Percentiles rank a stretch among this genome's conserved stretches.
Evolutionary conservation across 2,329 filamentous ascomycete genomes (phyloP).

Genomic region (Hortaea werneckii): DNA sequence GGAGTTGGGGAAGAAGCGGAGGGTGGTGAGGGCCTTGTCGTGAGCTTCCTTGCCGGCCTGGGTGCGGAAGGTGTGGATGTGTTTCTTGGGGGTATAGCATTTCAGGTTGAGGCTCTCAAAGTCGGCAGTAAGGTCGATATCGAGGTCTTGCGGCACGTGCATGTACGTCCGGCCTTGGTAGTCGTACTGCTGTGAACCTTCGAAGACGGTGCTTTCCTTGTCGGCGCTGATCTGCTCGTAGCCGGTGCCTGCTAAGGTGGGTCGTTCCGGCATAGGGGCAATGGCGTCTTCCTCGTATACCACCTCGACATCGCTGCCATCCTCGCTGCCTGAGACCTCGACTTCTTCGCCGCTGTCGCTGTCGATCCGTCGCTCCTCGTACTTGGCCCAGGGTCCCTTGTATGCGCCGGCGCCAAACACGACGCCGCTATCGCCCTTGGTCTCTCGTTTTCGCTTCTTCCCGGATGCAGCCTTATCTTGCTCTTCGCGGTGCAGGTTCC

Average conservation of each 20-base stretch:
- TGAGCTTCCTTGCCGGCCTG: slow-evolving; percentile 28
- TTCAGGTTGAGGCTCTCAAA: slow-evolving; percentile 53
- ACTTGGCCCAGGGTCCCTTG: slow-evolving; percentile 88
- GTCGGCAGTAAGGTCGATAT: slow-evolving; percentile 69
- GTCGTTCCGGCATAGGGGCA: slow-evolving; percentile 44
- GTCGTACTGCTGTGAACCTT: slow-evolving; percentile 73
- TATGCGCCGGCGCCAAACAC: slow-evolving; percentile 83
- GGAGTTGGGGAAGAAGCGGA: slow-evolving; percentile 80
- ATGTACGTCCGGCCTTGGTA: slow-evolving; percentile 96
- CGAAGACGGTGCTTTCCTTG: slow-evolving; percentile 74
- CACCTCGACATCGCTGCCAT: slow-evolving; percentile 64
- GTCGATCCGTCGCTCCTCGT: slow-evolving; percentile 62
- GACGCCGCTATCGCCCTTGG: slow-evolving; percentile 72
- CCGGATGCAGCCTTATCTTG: slow-evolving; percentile 38
- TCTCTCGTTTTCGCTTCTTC: slow-evolving; percentile 74
- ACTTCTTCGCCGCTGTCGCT: slow-evolving; percentile 62
- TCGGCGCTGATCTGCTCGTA: slow-evolving; percentile 36
- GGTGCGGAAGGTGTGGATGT: slow-evolving; percentile 79
- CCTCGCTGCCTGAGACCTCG: slow-evolving; percentile 56
- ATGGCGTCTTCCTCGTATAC: slow-evolving; percentile 67
- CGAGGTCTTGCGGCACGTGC: slow-evolving; percentile 88
- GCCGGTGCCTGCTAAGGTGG: slow-evolving; percentile 41
- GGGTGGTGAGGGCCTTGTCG: slow-evolving; percentile 72
- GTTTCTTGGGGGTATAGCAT: slow-evolving; percentile 79
- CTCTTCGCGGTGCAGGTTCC: slow-evolving; percentile 74